A percentile compares a stretch with the other conserved stretches of the same genome.
Evolutionary conservation across 2,329 filamentous ascomycete species (phyloP).

Genomic region (Fusarium succisae): DNA sequence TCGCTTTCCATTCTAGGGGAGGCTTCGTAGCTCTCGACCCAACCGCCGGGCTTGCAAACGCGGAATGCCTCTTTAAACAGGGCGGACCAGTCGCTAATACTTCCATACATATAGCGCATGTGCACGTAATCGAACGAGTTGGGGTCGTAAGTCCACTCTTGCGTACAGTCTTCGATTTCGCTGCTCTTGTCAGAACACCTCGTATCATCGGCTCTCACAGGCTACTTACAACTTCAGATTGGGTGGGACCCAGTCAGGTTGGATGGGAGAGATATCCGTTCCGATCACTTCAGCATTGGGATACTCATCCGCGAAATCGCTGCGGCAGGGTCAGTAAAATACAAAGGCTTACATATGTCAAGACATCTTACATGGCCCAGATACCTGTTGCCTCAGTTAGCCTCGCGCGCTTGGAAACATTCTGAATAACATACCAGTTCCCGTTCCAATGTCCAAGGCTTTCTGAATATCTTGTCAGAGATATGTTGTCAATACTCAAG

Average conservation of each 20-base stretch:
- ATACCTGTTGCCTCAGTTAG: constrained; percentile 33
- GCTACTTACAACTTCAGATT: constrained; percentile 53
- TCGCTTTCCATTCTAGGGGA: constrained; percentile 44
- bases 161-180: constrained; percentile 44
- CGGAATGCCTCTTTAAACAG: constrained; percentile 61
- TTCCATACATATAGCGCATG: constrained; percentile 64
- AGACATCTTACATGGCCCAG: constrained; percentile 55
- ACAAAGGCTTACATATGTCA: fast-evolving
- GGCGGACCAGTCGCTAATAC: constrained; percentile 64
- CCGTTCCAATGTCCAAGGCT: constrained; percentile 62
- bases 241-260: constrained; percentile 59
- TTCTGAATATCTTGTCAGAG: constrained; percentile 12
- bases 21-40: constrained; percentile 48
- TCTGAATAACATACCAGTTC: constrained; percentile 53
- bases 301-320: constrained; percentile 58
- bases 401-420: fast-evolving
- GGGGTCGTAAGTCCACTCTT: constrained; percentile 43
- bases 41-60: constrained; percentile 65
- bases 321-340: constrained; percentile 32
- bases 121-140: constrained; percentile 68
- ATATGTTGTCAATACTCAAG: fast-evolving
- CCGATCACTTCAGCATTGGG: constrained; percentile 58
- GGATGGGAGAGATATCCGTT: constrained; percentile 66
- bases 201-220: fast-evolving
- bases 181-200: neutral